Percentiles rank a stretch among this genome's conserved stretches.
Evolutionary conservation across 176 grass and related monocot genomes (phyloP).

Genomic region (Neostapfia colusana): DNA sequence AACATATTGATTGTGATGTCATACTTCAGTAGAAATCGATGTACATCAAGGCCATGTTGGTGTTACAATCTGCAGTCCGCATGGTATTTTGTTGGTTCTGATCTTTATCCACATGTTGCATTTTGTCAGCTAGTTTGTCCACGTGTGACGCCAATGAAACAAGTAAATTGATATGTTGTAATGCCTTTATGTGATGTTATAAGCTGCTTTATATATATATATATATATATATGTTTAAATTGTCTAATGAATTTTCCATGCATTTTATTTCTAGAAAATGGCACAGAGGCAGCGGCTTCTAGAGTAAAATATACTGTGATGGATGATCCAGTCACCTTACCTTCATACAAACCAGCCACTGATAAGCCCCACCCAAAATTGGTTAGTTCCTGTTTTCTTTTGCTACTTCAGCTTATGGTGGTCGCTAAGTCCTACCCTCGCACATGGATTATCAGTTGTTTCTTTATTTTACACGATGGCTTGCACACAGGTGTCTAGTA

Average conservation of each 20-base stretch:
- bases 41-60: conserved; percentile 1
- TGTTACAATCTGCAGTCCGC: not conserved
- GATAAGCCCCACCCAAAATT: conserved; percentile 96
- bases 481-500: not conserved
- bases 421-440: not conserved
- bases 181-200: conserved; percentile 8
- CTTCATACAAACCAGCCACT: conserved; percentile 60
- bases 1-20: not conserved
- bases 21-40: conserved; percentile 6
- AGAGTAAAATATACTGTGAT: conserved; percentile 85
- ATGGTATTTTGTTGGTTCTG: no score
- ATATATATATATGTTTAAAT: no score
- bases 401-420: conserved; percentile 18
- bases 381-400: conserved; percentile 53
- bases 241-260: conserved; percentile 9
- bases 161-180: conserved; percentile 27
- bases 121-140: not conserved
- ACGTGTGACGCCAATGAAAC: no score
- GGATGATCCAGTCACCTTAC: conserved; percentile 80
- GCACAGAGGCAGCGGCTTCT: conserved; percentile 59
- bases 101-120: not conserved
- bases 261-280: conserved; percentile 62
- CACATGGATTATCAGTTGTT: not conserved
- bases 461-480: not conserved
- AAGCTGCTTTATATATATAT: conserved; percentile 14